Conservation (phyloP, 768 basidiomycete species). For the Obba rivulosa region DNA sequence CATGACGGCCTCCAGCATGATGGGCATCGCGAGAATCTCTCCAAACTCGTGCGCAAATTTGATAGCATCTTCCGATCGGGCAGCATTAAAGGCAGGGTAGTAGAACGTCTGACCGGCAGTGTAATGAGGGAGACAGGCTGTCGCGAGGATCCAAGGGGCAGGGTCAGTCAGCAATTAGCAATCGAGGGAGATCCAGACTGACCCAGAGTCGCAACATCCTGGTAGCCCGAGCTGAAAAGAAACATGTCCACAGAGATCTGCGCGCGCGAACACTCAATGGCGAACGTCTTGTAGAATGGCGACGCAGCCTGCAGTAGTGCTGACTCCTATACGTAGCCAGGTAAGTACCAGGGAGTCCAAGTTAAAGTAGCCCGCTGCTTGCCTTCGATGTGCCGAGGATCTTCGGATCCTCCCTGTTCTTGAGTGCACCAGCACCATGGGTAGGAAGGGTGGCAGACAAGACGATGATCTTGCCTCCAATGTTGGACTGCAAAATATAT, state of each 20-base stretch:
- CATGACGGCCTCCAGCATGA: constrained; percentile 96
- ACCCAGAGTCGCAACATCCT: constrained; percentile 94
- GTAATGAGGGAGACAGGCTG: constrained; percentile 91
- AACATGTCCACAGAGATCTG: constrained; percentile 99
- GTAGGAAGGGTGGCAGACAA: constrained; percentile 84
- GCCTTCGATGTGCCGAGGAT: constrained; percentile 92
- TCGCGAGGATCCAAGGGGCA: not conserved
- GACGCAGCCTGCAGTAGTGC: constrained; percentile 88
- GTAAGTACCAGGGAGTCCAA: not conserved
- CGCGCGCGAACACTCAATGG: constrained; percentile 95
- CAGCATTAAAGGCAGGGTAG: constrained; percentile 97
- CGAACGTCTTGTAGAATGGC: constrained; percentile 96
- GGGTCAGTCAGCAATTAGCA: not conserved
- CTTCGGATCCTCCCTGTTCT: constrained; percentile 96
- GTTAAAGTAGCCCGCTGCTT: not conserved
- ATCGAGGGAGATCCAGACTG: constrained; percentile 14
- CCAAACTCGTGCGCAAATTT: constrained; percentile 99
- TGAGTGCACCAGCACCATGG: constrained; percentile 84
- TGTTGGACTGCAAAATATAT: constrained; percentile 54
- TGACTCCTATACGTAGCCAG: constrained; percentile 60
- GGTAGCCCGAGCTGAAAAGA: constrained; percentile 89
- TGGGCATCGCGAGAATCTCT: constrained; percentile 85
- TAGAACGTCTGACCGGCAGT: constrained; percentile 98
- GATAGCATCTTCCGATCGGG: constrained; percentile 89
- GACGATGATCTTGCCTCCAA: constrained; percentile 92